These are phyloP conservation scores for Diutina sp. DNA, from an alignment of 1,139 yeast species.

Conservation along the genomic window DNA sequence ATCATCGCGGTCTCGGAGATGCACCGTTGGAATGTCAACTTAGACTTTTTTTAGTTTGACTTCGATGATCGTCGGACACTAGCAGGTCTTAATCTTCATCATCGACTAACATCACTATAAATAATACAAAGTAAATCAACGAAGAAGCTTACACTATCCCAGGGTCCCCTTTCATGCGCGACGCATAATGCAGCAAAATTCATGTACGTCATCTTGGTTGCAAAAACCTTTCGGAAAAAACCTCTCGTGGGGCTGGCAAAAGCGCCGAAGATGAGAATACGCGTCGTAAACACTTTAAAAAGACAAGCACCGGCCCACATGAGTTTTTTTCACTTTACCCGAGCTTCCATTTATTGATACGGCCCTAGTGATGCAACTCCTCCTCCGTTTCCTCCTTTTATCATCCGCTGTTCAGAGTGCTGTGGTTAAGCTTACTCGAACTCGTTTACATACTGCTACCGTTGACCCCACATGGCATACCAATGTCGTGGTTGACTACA, in stretches of 20 bases:
- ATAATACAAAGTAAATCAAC: too few species aligned
- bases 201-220: not conserved
- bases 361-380: conserved; percentile 2
- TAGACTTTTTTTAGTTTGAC: not conserved
- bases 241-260: not conserved
- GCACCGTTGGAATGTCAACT: not conserved
- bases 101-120: not conserved
- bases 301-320: not conserved
- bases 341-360: not conserved
- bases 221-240: not conserved
- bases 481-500: not conserved
- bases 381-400: not conserved
- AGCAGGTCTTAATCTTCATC: not conserved
- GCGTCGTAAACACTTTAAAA: not conserved
- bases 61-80: not conserved
- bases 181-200: not conserved
- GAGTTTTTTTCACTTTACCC: not conserved
- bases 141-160: not conserved
- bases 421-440: not conserved
- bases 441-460: not conserved
- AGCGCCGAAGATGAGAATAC: not conserved
- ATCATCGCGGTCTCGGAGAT: not conserved
- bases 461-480: not conserved
- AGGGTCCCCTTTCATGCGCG: not conserved
- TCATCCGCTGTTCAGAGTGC: conserved; percentile 1